A percentile compares a stretch with the other conserved stretches of the same genome.
Conservation (phyloP, 768 basidiomycete genomes). For the Suillus subaureus region DNA sequence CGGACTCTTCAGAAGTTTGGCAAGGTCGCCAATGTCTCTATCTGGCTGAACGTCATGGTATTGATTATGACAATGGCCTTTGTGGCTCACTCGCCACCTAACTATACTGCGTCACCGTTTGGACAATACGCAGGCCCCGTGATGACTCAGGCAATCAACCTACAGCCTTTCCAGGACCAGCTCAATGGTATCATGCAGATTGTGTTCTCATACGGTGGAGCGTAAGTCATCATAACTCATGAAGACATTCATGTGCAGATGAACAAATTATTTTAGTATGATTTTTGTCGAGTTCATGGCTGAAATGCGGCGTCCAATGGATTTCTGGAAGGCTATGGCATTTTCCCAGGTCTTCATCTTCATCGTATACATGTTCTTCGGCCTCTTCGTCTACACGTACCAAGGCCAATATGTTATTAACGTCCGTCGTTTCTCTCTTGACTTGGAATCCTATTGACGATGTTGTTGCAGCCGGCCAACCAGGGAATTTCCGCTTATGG, state of each 20-base stretch:
- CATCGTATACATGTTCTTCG: slow-evolving; percentile 58
- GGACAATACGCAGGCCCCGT: slow-evolving; percentile 15
- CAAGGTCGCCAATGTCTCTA: slow-evolving; percentile 49
- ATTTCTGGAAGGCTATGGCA: slow-evolving; percentile 72
- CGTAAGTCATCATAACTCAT: slow-evolving; percentile 22
- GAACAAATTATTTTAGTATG: slow-evolving; percentile 40
- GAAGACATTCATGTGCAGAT: background rate
- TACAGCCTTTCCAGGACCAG: slow-evolving; percentile 33
- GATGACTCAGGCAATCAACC: slow-evolving; percentile 19
- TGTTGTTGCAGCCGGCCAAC: slow-evolving; percentile 28
- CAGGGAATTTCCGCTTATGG: slow-evolving; percentile 35
- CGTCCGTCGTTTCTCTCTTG: slow-evolving; percentile 13
- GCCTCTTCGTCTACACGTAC: slow-evolving; percentile 56
- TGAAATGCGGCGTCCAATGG: slow-evolving; percentile 68
- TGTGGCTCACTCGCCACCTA: slow-evolving; percentile 56
- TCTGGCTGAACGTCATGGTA: slow-evolving; percentile 58
- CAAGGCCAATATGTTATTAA: slow-evolving; percentile 59
- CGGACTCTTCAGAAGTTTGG: slow-evolving; percentile 55
- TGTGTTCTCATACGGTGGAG: slow-evolving; percentile 60
- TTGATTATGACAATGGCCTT: slow-evolving; percentile 65
- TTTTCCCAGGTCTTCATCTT: slow-evolving; percentile 54
- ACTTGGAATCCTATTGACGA: slow-evolving; percentile 2
- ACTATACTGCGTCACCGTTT: slow-evolving; percentile 44
- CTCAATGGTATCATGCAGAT: slow-evolving; percentile 70
- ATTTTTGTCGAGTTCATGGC: slow-evolving; percentile 47